Evolutionary conservation across 2,329 filamentous ascomycete species (phyloP).

Genomic region (Xylaria sp.): DNA sequence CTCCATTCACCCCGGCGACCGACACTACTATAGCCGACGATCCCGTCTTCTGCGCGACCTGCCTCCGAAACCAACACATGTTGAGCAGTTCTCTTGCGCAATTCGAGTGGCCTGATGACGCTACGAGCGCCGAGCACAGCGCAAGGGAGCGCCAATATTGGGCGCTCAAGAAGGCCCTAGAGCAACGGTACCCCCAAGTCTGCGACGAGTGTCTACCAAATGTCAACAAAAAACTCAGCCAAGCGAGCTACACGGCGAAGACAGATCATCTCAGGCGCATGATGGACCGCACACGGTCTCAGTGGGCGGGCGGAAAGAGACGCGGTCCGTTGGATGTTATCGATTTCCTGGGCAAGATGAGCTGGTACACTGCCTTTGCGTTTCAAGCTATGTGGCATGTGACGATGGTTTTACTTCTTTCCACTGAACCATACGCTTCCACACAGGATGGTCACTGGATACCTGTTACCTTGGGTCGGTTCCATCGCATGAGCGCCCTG

Average conservation of each 20-base stretch:
- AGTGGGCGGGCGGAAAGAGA: conserved; percentile 55
- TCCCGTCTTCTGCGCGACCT: conserved; percentile 75
- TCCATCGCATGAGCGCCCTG: conserved; percentile 40
- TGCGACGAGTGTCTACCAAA: conserved; percentile 82
- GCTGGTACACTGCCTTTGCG: conserved; percentile 59
- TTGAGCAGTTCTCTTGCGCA: conserved; percentile 80
- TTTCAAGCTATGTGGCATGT: conserved; percentile 60
- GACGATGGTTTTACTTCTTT: conserved; percentile 46
- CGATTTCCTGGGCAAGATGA: conserved; percentile 55
- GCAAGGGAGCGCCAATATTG: conserved; percentile 75
- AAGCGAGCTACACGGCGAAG: conserved; percentile 82
- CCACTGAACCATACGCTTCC: conserved; percentile 38
- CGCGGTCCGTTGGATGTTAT: conserved; percentile 56
- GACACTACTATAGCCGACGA: conserved; percentile 49
- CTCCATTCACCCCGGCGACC: conserved; percentile 49
- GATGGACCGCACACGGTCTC: conserved; percentile 71
- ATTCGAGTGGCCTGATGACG: conserved; percentile 76
- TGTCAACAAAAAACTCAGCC: conserved; percentile 74
- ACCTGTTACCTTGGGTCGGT: conserved; percentile 30
- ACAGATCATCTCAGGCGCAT: conserved; percentile 81
- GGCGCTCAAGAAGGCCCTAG: conserved; percentile 75
- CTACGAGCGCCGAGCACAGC: conserved; percentile 73
- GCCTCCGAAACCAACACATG: conserved; percentile 88
- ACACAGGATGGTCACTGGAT: conserved; percentile 35
- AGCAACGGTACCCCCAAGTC: conserved; percentile 87